Conservation (phyloP, 106 monocot species). For the Amphibolis antarctica region DNA sequence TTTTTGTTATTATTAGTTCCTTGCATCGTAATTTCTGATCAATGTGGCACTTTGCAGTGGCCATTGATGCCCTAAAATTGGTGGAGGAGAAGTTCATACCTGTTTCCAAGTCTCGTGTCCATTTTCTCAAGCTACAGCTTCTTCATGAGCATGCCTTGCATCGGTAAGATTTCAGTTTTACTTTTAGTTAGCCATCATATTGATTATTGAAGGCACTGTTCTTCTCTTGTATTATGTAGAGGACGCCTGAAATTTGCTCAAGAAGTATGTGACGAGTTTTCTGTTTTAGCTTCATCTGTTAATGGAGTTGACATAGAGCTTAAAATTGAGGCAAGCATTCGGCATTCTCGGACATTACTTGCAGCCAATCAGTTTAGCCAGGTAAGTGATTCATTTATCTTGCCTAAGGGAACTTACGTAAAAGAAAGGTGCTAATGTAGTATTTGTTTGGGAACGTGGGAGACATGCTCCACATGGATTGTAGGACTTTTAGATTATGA, state of each 20-base stretch:
- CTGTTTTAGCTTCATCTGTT: constrained; percentile 51
- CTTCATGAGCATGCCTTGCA: constrained; percentile 86
- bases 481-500: no score
- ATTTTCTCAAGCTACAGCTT: constrained; percentile 67
- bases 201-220: background rate
- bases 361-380: constrained; percentile 78
- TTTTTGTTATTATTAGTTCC: background rate
- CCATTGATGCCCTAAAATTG: constrained; percentile 65
- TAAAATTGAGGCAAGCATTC: constrained; percentile 71
- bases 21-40: background rate
- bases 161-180: constrained; percentile 25
- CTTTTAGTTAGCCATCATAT: background rate
- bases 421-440: no score
- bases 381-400: constrained; percentile 16
- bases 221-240: constrained; percentile 23
- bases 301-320: constrained; percentile 86
- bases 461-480: no score
- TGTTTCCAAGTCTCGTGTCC: constrained; percentile 55
- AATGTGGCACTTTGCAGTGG: constrained; percentile 34
- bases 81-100: constrained; percentile 66
- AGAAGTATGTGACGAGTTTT: constrained; percentile 73
- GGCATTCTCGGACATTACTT: constrained; percentile 84
- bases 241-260: constrained; percentile 71
- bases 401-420: no score
- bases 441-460: no score